Evolutionary conservation across 2,329 filamentous ascomycete genomes (phyloP).

Genomic region (Karstenula rhodostoma): DNA sequence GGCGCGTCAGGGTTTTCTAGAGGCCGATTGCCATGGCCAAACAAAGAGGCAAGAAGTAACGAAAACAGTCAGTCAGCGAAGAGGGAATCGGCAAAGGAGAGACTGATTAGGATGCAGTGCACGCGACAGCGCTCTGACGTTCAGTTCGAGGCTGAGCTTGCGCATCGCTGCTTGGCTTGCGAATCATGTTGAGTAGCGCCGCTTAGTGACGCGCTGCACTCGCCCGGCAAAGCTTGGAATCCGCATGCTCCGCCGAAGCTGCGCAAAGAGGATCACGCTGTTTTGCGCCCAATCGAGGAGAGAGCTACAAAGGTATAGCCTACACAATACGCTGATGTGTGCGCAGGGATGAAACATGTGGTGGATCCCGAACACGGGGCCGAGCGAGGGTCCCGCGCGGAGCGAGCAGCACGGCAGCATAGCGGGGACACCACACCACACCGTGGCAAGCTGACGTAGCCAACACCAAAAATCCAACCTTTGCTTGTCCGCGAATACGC

Average conservation of each 20-base stretch:
- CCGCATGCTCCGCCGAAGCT: background rate
- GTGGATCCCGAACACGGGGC: background rate
- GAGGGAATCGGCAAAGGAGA: conserved; percentile 9
- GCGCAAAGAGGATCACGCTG: background rate
- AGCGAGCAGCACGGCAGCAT: background rate
- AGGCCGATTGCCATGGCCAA: background rate
- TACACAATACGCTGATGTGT: background rate
- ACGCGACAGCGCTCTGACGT: conserved; percentile 29
- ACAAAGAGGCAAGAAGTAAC: conserved; percentile 5
- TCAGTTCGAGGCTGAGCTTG: conserved; percentile 27
- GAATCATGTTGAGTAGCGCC: background rate
- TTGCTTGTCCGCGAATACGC: background rate
- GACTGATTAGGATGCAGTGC: conserved; percentile 7
- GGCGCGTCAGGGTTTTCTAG: background rate
- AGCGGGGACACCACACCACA: background rate
- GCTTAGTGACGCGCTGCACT: conserved; percentile 5
- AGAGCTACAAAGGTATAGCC: no score
- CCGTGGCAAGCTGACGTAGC: conserved; percentile 10
- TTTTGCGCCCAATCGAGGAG: background rate
- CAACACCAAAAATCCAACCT: conserved; percentile 14
- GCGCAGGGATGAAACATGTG: background rate
- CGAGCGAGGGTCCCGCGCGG: background rate
- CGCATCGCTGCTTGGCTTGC: conserved; percentile 7
- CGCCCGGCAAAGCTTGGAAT: background rate
- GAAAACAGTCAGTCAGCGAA: conserved; percentile 1